Base-by-base conservation (phyloP, 1,284 basidiomycete genomes). In the Boletus semigastroideus region DNA sequence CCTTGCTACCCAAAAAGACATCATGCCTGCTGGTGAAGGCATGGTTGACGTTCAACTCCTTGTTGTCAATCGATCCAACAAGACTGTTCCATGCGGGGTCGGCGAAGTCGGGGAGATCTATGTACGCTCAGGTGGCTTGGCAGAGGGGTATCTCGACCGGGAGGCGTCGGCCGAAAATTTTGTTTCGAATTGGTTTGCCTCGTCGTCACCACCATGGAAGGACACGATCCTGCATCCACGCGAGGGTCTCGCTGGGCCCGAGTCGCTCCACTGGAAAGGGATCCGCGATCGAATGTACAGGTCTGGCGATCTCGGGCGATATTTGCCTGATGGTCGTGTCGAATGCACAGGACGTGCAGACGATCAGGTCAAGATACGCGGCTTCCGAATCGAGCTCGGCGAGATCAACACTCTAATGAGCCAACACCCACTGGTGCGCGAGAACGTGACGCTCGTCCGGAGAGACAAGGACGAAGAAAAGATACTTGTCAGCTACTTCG, bases 381-480 rank as follows among this genome's bases (percentile, higher is more conserved):
- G 97, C 8, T 99, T 99, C 86, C 82, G 97, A 33, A 99, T 99
- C 68, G 97, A 99, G 73, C 82, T 99, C 7, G 96, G 96, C 17
- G 97, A 99, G 74, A 98, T 99, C 60, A 97, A 99, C 70, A 98
- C 93, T 1, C 88, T 98, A 73, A 83, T 99, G 37, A 93, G 90
- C 61, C 87, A 94, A 64, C 96, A 99, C 70, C 90, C 93, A 7
- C 82, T 94, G 19, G 87, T 99, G 3, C 80, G 96, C 12, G 97
- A 98, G 75, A 99, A 99, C 66, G 94, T 99, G 48, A 99, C 97
- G 2, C 80, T 99, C 44, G 95, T 99, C 25, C 78, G 97, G 64
- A 80, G 97, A 68, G 96, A 99, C 76, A 99, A 99, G 78, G 94
- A 99, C 72, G 97, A 99, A 73, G 97, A 99, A 75, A 99, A 99